These are phyloP conservation scores for Elsinoe batatas DNA, from an alignment of 2,329 filamentous ascomycete species.

Conservation along the genomic window DNA sequence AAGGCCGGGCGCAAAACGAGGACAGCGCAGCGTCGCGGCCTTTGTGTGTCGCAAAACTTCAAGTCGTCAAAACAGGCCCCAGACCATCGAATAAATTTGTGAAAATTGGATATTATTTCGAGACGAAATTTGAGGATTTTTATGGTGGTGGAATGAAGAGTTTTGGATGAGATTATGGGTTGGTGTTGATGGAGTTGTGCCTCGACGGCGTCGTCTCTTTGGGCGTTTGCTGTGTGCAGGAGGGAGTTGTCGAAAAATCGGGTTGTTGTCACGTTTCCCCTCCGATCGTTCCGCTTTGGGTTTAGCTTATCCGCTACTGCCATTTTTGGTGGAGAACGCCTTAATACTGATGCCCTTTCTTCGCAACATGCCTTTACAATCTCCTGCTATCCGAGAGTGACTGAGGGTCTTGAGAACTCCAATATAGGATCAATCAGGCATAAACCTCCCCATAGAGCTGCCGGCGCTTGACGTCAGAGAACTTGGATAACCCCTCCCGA, in stretches of 20 bases:
- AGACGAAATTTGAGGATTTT: not conserved
- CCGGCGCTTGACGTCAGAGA: slow-evolving; percentile 5
- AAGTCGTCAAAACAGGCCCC: slow-evolving; percentile 5
- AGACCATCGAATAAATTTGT: not conserved
- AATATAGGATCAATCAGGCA: too few relatives aligned
- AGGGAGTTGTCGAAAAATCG: not conserved
- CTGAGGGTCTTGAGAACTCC: too few relatives aligned
- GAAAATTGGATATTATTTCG: slow-evolving; percentile 6
- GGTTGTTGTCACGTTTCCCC: not conserved
- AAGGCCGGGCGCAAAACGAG: slow-evolving; percentile 8
- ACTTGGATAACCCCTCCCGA: not conserved
- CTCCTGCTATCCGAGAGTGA: too few relatives aligned
- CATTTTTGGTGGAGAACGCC: not conserved
- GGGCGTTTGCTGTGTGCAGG: not conserved
- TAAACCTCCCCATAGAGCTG: not conserved
- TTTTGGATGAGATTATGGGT: slow-evolving; percentile 2
- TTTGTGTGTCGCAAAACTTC: slow-evolving; percentile 8
- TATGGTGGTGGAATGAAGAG: not conserved
- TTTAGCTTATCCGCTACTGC: not conserved
- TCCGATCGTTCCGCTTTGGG: not conserved
- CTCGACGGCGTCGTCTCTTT: not conserved
- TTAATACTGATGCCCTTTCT: too few relatives aligned
- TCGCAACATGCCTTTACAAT: too few relatives aligned
- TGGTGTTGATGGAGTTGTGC: not conserved
- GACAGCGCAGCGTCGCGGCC: not conserved